A percentile compares a stretch with the other conserved stretches of the same genome.
Conservation (phyloP, 768 basidiomycete species). For the Russula sp. region DNA sequence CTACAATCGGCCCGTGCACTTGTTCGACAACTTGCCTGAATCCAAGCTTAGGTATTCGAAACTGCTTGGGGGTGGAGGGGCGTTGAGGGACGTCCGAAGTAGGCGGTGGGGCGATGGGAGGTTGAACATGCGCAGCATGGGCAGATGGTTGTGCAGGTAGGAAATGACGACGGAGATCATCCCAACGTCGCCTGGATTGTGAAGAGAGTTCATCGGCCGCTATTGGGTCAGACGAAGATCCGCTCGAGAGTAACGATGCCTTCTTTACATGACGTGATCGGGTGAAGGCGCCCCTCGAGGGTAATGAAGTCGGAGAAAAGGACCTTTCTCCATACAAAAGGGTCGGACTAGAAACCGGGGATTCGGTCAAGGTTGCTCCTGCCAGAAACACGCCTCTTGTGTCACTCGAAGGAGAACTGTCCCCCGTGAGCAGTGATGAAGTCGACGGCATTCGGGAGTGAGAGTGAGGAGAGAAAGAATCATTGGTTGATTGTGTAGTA, state of each 20-base stretch:
- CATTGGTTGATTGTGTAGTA: not conserved
- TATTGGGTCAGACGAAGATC: conserved; percentile 12
- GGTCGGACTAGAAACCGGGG: conserved; percentile 9
- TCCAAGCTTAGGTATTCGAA: conserved; percentile 42
- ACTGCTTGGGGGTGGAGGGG: conserved; percentile 27
- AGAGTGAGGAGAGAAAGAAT: not conserved
- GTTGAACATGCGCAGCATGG: conserved; percentile 18
- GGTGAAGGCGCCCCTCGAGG: not conserved
- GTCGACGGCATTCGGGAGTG: not conserved
- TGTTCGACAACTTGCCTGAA: conserved; percentile 63
- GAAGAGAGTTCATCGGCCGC: conserved; percentile 18
- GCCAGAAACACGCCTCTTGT: not conserved
- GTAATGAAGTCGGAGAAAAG: not conserved
- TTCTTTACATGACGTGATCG: conserved; percentile 17
- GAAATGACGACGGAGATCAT: conserved; percentile 47
- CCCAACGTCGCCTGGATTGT: conserved; percentile 43
- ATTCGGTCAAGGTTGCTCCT: conserved; percentile 6
- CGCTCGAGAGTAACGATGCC: conserved; percentile 16
- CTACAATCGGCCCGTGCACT: conserved; percentile 42
- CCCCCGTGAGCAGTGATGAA: not conserved
- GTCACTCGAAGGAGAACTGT: not conserved
- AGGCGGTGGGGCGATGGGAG: conserved; percentile 14
- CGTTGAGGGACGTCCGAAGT: conserved; percentile 2
- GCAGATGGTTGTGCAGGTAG: conserved; percentile 29
- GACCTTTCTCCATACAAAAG: not conserved